phyloP scores from a whole-genome alignment of 2,329 filamentous ascomycete species.

The Penicillium sp. region DNA sequence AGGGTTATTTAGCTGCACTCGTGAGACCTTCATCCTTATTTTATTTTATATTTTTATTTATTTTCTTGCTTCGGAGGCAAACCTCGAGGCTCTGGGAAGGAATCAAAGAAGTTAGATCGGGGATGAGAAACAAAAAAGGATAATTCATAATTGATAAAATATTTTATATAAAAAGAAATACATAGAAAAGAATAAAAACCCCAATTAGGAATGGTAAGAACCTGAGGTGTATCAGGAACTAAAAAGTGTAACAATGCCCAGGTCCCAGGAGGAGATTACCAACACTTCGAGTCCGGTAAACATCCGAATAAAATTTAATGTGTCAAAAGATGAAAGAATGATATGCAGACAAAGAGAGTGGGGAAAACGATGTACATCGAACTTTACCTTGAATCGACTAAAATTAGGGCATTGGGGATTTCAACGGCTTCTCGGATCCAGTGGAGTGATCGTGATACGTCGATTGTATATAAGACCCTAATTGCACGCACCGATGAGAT shows the following conservation, averaged over 20 bases:
- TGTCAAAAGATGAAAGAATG: conserved; percentile 23
- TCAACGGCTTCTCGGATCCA: conserved; percentile 16
- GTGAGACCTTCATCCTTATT: conserved; percentile 29
- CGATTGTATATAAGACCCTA: conserved; percentile 2
- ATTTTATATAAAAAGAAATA: conserved; percentile 10
- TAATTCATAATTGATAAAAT: conserved; percentile 1
- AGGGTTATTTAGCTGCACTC: conserved; percentile 41
- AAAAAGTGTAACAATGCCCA: conserved; percentile 40
- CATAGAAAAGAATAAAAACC: neutral
- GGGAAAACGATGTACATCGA: conserved; percentile 2
- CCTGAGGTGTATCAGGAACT: conserved; percentile 31
- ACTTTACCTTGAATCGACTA: neutral
- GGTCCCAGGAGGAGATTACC: conserved; percentile 34
- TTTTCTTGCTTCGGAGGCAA: conserved; percentile 10
- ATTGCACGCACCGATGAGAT: conserved; percentile 1
- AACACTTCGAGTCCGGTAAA: conserved; percentile 25
- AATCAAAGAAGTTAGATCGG: conserved; percentile 12
- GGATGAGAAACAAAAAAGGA: conserved; percentile 1
- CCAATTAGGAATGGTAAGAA: conserved; percentile 14
- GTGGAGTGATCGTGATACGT: conserved; percentile 24
- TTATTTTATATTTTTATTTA: conserved; percentile 9
- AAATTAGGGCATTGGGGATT: neutral
- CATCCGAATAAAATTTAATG: conserved; percentile 22
- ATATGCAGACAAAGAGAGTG: conserved; percentile 26
- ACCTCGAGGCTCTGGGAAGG: conserved; percentile 6